Conservation (phyloP, 148 eudicot species). For the Chenopodium formosanum region DNA sequence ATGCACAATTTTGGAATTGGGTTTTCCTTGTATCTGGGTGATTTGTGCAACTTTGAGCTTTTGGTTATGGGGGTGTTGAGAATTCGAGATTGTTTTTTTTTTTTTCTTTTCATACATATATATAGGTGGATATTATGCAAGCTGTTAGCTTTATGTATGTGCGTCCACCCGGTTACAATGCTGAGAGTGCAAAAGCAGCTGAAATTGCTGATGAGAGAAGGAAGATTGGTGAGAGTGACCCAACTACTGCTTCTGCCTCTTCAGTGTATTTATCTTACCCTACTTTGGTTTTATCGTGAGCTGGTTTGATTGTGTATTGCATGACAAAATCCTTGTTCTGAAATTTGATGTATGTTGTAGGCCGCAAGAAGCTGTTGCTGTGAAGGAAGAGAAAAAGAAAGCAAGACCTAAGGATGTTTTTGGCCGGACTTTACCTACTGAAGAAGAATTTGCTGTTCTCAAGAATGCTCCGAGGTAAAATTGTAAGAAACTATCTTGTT, state of each 20-base stretch:
- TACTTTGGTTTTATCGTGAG: background rate
- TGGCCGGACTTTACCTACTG: slow-evolving; percentile 91
- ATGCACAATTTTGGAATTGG: no score
- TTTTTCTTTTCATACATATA: background rate
- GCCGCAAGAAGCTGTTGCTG: slow-evolving; percentile 38
- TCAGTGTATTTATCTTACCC: slow-evolving; percentile 43
- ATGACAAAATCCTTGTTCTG: background rate
- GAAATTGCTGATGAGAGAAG: slow-evolving; percentile 66
- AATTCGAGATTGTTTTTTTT: background rate
- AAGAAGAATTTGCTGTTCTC: slow-evolving; percentile 81
- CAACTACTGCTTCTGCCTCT: slow-evolving; percentile 46
- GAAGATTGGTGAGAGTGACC: slow-evolving; percentile 36
- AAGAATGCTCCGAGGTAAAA: slow-evolving; percentile 88
- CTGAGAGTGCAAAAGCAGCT: slow-evolving; percentile 99
- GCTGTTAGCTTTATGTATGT: slow-evolving; percentile 99
- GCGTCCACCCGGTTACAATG: slow-evolving; percentile 95
- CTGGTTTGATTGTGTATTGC: background rate
- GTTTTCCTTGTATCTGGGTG: background rate
- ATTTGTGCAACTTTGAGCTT: background rate
- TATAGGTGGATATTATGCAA: slow-evolving; percentile 90
- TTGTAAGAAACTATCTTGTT: background rate
- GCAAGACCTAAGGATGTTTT: slow-evolving; percentile 79
- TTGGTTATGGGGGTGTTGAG: background rate
- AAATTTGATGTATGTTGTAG: slow-evolving; percentile 31
- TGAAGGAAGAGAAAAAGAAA: slow-evolving; percentile 65